Evolutionary conservation across 2,329 filamentous ascomycete species (phyloP).

Genomic region (Xylariaceae sp.): DNA sequence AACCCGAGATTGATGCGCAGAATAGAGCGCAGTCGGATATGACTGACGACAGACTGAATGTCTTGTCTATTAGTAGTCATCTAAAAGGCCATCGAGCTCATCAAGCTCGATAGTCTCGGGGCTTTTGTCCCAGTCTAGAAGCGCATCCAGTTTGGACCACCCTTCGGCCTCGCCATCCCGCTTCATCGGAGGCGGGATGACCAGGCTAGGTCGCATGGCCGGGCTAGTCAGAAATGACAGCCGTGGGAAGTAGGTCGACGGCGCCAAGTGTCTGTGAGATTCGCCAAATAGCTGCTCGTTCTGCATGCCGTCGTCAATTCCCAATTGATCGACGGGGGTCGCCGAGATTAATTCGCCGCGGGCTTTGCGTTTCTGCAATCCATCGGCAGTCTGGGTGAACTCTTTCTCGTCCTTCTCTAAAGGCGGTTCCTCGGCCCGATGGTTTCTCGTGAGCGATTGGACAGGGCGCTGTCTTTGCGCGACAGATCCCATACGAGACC

Average conservation of each 20-base stretch:
- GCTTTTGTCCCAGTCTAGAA: conserved; percentile 61
- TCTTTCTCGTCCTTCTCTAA: conserved; percentile 93
- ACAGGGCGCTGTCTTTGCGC: conserved; percentile 24
- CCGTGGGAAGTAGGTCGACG: conserved; percentile 29
- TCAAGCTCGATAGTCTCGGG: conserved; percentile 90
- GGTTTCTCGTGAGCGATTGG: conserved; percentile 50
- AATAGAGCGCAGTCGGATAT: neutral
- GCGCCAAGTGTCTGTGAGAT: conserved; percentile 28
- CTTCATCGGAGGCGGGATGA: conserved; percentile 38
- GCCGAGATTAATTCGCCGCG: conserved; percentile 40
- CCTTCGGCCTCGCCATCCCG: conserved; percentile 37
- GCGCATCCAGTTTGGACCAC: conserved; percentile 42
- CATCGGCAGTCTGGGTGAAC: conserved; percentile 92
- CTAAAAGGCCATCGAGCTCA: conserved; percentile 84
- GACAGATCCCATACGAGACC: conserved; percentile 41
- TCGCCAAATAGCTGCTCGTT: conserved; percentile 55
- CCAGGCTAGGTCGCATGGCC: conserved; percentile 48
- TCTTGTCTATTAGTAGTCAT: conserved; percentile 57
- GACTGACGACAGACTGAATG: neutral
- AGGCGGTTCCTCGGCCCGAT: conserved; percentile 77
- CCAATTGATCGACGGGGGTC: conserved; percentile 33
- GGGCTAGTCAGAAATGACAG: conserved; percentile 51
- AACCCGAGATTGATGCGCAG: no score
- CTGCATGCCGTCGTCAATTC: conserved; percentile 40
- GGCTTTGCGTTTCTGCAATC: conserved; percentile 65